Evolutionary conservation across 352 stramenopile species (phyloP).

Genomic region (Phytopythium montanum): DNA sequence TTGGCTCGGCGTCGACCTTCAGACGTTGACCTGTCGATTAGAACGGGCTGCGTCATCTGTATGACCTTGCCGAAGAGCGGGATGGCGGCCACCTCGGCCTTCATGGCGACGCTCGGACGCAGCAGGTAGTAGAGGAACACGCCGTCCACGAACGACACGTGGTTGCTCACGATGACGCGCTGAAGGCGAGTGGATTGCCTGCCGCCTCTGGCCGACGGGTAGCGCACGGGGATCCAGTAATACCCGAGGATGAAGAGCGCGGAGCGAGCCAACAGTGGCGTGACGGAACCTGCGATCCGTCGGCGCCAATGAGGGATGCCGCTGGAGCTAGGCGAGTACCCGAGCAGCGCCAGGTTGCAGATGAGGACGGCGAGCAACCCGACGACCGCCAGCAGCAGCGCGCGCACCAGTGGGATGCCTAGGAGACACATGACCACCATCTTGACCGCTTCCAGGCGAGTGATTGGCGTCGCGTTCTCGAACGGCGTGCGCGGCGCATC

Average conservation of each 20-base stretch:
- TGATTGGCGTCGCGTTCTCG: too few relatives aligned
- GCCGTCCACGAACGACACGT: conserved; percentile 67
- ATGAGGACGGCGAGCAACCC: conserved; percentile 32
- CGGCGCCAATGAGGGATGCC: conserved; percentile 43
- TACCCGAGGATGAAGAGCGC: conserved; percentile 61
- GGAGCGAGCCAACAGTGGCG: conserved; percentile 39
- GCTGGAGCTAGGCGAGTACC: conserved; percentile 31
- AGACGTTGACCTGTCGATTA: conserved; percentile 52
- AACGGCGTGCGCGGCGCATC: conserved; percentile 40
- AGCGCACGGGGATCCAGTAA: conserved; percentile 58
- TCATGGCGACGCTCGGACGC: conserved; percentile 67
- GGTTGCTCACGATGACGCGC: conserved; percentile 66
- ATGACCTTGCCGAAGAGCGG: conserved; percentile 57
- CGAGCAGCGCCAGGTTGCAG: conserved; percentile 44
- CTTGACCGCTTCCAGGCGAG: too few relatives aligned
- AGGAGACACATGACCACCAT: conserved; percentile 50
- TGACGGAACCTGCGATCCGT: conserved; percentile 20
- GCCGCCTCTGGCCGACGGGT: conserved; percentile 13
- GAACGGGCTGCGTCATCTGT: conserved; percentile 55
- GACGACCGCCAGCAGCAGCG: conserved; percentile 36
- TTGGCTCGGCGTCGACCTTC: conserved; percentile 53
- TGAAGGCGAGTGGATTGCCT: not conserved
- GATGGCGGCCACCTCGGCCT: conserved; percentile 53
- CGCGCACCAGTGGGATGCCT: conserved; percentile 49
- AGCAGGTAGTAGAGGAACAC: conserved; percentile 54